phyloP scores from a whole-genome alignment of 306 rosid genomes.

The Gleditsia sinensis region DNA sequence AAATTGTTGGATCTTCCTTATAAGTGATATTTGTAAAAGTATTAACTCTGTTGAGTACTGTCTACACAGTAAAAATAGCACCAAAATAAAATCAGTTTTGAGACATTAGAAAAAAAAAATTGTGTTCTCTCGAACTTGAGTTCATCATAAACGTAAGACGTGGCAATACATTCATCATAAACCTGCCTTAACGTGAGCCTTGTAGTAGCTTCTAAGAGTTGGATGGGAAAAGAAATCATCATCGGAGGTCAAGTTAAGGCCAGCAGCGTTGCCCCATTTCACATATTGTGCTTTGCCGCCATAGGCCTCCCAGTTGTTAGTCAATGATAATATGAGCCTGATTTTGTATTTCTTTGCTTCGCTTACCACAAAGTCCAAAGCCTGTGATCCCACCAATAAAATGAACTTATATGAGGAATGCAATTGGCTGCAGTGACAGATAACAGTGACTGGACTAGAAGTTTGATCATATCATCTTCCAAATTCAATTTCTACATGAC shows the following conservation, averaged over 20 bases:
- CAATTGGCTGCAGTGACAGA: too few species aligned
- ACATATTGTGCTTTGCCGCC: conserved; percentile 96
- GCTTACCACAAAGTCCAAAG: conserved; percentile 84
- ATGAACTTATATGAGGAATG: too few species aligned
- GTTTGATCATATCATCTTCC: too few species aligned
- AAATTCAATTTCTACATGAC: too few species aligned
- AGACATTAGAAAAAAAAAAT: too few species aligned
- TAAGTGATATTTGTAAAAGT: conserved; percentile 78
- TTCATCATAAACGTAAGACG: too few species aligned
- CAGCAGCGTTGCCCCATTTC: conserved; percentile 91
- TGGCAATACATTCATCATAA: too few species aligned
- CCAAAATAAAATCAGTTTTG: too few species aligned
- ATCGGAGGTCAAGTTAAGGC: conserved; percentile 78
- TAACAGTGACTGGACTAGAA: too few species aligned
- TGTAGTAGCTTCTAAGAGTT: conserved; percentile 80
- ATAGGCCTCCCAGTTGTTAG: conserved; percentile 95
- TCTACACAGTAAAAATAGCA: conserved; percentile 49
- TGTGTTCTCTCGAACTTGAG: too few species aligned
- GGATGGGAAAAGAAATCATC: conserved; percentile 89
- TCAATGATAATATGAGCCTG: conserved; percentile 75
- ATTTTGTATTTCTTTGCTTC: conserved; percentile 88
- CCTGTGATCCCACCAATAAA: conserved; percentile 61
- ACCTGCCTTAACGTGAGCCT: conserved; percentile 83
- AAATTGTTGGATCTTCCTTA: conserved; percentile 91
- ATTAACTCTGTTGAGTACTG: conserved; percentile 84